Conservation (phyloP, 2,329 filamentous ascomycete species). For the Gliomastix tumulicola region DNA sequence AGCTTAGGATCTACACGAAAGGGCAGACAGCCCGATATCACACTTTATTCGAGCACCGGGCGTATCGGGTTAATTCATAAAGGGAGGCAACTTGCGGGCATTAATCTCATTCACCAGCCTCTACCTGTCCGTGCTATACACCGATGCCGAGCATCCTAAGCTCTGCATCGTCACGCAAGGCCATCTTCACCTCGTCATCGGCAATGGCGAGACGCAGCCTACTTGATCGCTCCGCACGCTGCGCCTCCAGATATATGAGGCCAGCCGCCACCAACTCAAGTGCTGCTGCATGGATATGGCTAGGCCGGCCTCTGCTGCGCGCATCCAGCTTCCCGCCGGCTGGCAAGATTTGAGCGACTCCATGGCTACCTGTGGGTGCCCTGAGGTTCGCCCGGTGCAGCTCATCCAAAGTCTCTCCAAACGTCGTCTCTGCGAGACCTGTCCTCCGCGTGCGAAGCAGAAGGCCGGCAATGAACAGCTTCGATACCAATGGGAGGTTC, state of each 20-base stretch:
- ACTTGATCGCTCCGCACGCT: slow-evolving; percentile 76
- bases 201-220: slow-evolving; percentile 81
- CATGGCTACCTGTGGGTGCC: slow-evolving; percentile 23
- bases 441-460: slow-evolving; percentile 73
- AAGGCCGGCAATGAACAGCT: slow-evolving; percentile 79
- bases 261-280: slow-evolving; percentile 82
- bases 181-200: slow-evolving; percentile 84
- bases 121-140: no score
- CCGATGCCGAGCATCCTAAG: slow-evolving; percentile 70
- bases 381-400: slow-evolving; percentile 30
- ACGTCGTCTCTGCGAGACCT: slow-evolving; percentile 78
- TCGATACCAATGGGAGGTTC: slow-evolving; percentile 71
- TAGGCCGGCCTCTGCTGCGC: slow-evolving; percentile 14
- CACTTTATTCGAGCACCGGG: no score
- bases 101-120: no score
- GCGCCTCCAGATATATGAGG: slow-evolving; percentile 75
- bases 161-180: slow-evolving; percentile 81
- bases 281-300: slow-evolving; percentile 60
- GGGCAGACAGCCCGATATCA: no score
- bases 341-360: slow-evolving; percentile 26
- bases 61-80: no score
- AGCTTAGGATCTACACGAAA: no score
- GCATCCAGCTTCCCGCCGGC: slow-evolving; percentile 16
- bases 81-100: no score
- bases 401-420: slow-evolving; percentile 87